Base-by-base conservation (phyloP, 106 monocot genomes). In the Agapanthus africanus region DNA sequence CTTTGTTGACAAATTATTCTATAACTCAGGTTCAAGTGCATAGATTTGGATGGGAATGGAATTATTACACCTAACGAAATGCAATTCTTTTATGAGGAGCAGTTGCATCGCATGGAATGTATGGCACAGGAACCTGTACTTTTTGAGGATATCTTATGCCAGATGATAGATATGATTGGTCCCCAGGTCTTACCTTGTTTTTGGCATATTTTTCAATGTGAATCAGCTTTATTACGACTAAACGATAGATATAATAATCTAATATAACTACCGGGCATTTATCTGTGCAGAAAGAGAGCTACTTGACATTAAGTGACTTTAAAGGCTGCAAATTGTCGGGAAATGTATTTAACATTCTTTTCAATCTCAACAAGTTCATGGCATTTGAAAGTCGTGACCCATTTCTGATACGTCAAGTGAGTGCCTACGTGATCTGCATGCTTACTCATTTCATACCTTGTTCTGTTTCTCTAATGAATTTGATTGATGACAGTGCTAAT, bases 71-170 rank as follows among this genome's bases (percentile, higher is more conserved):
- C 81, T 27, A 85, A 83, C 54, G 95, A 95, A 70, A 95, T 95
- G 91, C 95, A 86, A 70, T 95, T 86, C 54, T 95, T 95, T 69
- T 95, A 88, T 64, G 95, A 95, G 50, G 95, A 95, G 69, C 95
- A 95, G 57, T 72, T 95, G 76, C 91, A 95, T 76, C 83, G 95
- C 4, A 95, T 95, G 95, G 95, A 95, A 69, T 95, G 95, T 69
- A 91, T 95, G 95, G 81, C 95, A 13, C 95, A 95, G 59, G 95
- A 95, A 49, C 91, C 95, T 84, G 91, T 95, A 31, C 85, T 91
- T 4, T 95, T 88, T 71, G 95, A 95, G 54, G 95, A 95, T 37
- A 95, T 95, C 67, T 71, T 95, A 15, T 95, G 95, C 51, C 95
- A 95, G 77, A 95, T 91, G 78, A 70, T 95, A 71, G 95, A 95